Conservation (phyloP, 2,329 filamentous ascomycete genomes). For the Mycosphaerella sp. region DNA sequence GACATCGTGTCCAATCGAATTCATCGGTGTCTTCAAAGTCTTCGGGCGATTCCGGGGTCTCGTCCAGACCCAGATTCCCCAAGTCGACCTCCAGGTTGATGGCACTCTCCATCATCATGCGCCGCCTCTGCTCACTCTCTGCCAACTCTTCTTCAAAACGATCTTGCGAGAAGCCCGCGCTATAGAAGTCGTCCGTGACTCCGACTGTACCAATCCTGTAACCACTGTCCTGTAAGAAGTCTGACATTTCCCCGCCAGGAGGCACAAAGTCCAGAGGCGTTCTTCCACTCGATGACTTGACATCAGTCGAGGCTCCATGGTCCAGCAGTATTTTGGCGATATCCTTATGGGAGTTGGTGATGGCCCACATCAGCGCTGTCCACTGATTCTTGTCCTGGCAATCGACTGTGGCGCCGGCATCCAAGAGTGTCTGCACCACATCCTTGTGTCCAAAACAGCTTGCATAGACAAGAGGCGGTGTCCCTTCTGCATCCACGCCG, state of each 20-base stretch:
- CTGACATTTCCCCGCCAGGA: conserved; percentile 82
- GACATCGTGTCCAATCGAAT: conserved; percentile 89
- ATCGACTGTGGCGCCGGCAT: conserved; percentile 82
- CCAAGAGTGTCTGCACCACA: conserved; percentile 76
- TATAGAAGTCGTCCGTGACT: conserved; percentile 86
- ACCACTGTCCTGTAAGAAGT: conserved; percentile 89
- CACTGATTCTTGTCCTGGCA: conserved; percentile 93
- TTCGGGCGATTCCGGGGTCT: conserved; percentile 82
- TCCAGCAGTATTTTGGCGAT: conserved; percentile 92
- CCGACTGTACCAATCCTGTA: conserved; percentile 80
- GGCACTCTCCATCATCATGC: conserved; percentile 99
- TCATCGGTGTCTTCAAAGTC: conserved; percentile 87
- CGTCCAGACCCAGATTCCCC: conserved; percentile 91
- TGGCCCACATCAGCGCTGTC: conserved; percentile 99
- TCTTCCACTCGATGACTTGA: conserved; percentile 87
- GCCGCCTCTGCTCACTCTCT: conserved; percentile 87
- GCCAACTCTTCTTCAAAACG: conserved; percentile 96
- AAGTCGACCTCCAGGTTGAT: conserved; percentile 94
- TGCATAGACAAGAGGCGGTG: conserved; percentile 92
- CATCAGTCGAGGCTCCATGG: conserved; percentile 88
- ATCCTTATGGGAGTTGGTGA: conserved; percentile 95
- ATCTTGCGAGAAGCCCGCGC: conserved; percentile 83
- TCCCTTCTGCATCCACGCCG: conserved; percentile 85
- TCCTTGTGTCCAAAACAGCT: conserved; percentile 96
- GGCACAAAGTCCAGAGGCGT: conserved; percentile 95